phyloP scores from a whole-genome alignment of 169 alveolate genomes.

The Cryptosporidium sp. region DNA sequence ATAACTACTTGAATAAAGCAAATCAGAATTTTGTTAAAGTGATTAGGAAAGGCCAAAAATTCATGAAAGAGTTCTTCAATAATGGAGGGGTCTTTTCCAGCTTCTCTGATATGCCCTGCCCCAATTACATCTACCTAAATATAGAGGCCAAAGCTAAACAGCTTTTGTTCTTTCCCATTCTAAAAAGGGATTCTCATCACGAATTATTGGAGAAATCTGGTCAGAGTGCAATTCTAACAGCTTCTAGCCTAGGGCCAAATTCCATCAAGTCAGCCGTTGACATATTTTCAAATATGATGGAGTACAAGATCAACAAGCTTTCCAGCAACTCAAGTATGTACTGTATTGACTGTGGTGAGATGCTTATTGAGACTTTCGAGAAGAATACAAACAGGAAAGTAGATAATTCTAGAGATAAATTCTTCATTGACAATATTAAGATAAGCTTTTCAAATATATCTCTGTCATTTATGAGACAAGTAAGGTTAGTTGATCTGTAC shows the following conservation, averaged over 20 bases:
- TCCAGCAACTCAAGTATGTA: neutral
- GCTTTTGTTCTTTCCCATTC: constrained; percentile 33
- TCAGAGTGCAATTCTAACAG: neutral
- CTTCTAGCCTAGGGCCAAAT: too few species aligned
- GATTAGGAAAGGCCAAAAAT: constrained; percentile 38
- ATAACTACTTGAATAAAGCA: constrained; percentile 32
- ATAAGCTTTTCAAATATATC: constrained; percentile 28
- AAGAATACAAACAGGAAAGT: neutral
- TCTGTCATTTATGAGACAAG: neutral
- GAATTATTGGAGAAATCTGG: neutral
- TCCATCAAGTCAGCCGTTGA: neutral
- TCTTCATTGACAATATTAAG: constrained; percentile 19
- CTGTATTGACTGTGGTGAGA: constrained; percentile 33
- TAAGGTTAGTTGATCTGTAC: constrained; percentile 19
- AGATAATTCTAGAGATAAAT: neutral
- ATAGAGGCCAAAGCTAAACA: constrained; percentile 50
- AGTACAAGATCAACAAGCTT: neutral
- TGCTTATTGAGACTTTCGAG: constrained; percentile 28
- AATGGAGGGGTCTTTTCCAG: neutral
- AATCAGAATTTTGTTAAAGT: constrained; percentile 32
- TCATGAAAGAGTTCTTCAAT: constrained; percentile 27
- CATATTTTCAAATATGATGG: neutral
- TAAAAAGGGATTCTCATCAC: neutral
- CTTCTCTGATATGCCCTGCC: neutral
- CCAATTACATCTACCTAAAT: constrained; percentile 34